Percentiles rank a stretch among this genome's conserved stretches.
Conservation (phyloP, 108 stramenopile genomes). For the Conticribra weissflogii region DNA sequence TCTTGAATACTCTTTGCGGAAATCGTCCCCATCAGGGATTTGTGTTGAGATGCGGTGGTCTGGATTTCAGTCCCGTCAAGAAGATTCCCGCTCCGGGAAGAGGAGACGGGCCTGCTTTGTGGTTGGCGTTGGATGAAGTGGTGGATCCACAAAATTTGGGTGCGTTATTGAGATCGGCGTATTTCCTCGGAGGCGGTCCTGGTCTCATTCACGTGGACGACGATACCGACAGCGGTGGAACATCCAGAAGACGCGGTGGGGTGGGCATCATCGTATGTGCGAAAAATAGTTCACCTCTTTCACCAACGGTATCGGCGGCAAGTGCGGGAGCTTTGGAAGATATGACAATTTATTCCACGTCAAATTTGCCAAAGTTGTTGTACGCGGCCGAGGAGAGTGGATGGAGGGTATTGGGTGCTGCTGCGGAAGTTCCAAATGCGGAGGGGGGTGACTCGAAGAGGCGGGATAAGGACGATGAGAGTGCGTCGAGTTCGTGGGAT, state of each 20-base stretch:
- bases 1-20: slow-evolving; percentile 80
- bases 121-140: slow-evolving; percentile 92
- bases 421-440: slow-evolving; percentile 52
- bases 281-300: slow-evolving; percentile 88
- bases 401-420: slow-evolving; percentile 90
- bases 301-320: slow-evolving; percentile 80
- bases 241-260: background rate
- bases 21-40: slow-evolving; percentile 94
- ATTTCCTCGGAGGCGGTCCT: slow-evolving; percentile 74
- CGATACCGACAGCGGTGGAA: background rate
- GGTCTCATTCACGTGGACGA: slow-evolving; percentile 23
- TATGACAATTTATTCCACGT: slow-evolving; percentile 68
- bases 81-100: slow-evolving; percentile 44
- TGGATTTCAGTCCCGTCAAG: slow-evolving; percentile 69
- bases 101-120: slow-evolving; percentile 51
- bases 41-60: slow-evolving; percentile 76
- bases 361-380: slow-evolving; percentile 84
- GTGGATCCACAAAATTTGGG: slow-evolving; percentile 95
- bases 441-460: background rate
- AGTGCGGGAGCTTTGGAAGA: slow-evolving; percentile 90
- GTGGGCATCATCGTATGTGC: slow-evolving; percentile 78
- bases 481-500: slow-evolving; percentile 17
- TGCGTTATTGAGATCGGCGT: slow-evolving; percentile 79
- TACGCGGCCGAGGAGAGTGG: slow-evolving; percentile 79
- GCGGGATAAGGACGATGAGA: background rate